A percentile compares a stretch with the other conserved stretches of the same genome.
Evolutionary conservation across 257 asterid species (phyloP).

Genomic region (Agastache rugosa): DNA sequence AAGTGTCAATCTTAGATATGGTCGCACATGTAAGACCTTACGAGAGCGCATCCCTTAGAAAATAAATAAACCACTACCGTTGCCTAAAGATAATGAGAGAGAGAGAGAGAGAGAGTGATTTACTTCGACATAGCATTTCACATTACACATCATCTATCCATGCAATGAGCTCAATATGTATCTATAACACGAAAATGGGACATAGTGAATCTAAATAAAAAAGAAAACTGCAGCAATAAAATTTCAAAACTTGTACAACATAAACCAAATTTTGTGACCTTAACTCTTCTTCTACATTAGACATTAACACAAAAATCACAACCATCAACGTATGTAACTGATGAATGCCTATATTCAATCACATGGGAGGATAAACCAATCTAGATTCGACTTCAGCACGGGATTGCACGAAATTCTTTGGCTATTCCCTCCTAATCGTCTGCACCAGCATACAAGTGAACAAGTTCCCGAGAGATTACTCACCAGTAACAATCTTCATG

Average conservation of each 20-base stretch:
- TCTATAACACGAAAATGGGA: neutral
- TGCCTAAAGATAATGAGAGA: neutral
- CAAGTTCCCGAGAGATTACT: constrained; percentile 8
- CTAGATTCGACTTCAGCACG: neutral
- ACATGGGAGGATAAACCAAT: neutral
- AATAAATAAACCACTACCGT: too few species aligned
- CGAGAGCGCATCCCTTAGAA: too few species aligned
- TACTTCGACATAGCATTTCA: neutral
- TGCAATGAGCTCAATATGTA: neutral
- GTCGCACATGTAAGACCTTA: too few species aligned
- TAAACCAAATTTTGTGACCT: constrained; percentile 18
- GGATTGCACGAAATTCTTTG: constrained; percentile 7
- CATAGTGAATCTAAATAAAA: neutral
- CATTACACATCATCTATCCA: neutral
- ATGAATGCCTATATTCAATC: constrained; percentile 25
- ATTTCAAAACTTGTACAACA: constrained; percentile 21
- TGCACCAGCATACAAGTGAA: neutral
- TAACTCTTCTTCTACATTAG: constrained; percentile 19
- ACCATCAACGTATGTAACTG: neutral
- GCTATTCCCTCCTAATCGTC: constrained; percentile 13
- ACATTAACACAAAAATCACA: constrained; percentile 18
- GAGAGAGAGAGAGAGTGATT: neutral
- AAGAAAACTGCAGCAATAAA: neutral
- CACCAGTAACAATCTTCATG: constrained; percentile 39
- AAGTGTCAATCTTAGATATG: too few species aligned